Evolutionary conservation across 768 basidiomycete species (phyloP), one percentile per base, ranked within the genome.

Genomic region (Phanerochaete carnosa): DNA sequence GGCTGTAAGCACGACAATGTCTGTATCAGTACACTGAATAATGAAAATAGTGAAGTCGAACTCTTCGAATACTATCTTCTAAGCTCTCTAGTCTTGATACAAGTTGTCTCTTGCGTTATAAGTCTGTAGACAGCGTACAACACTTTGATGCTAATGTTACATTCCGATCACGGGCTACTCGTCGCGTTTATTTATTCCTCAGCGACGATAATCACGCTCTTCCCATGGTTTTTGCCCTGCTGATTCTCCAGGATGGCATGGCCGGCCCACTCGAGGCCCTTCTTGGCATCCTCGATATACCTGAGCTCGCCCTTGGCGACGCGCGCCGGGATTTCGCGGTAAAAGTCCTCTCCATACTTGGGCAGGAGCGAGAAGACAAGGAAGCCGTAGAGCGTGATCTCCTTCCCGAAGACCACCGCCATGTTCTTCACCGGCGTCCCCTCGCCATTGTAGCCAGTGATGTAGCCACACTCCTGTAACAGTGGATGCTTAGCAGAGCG

Each of bases 251-350:
- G 11, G 35, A 79, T 63, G 45, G 73, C 76, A 59, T 76, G 61
- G 2, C 74, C 74, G 3, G 68, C 71, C 32, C 68, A 59, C 58
- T 75, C 69, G 12, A 80, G 65, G 8, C 77, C 73, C 49, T 64
- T 54, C 57, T 63, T 64, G 55, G 69, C 52, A 60, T 76, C 62
- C 67, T 80, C 73, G 61, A 66, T 59, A 62, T 74, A 71, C 66
- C 75, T 72, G 68, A 80, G 68, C 65, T 74, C 57, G 32, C 76
- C 74, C 49, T 61, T 33, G 25, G 73, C 73, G 46, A 76, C 63
- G 16, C 67, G 53, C 13, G 30, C 28, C 6, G 73, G 73, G 45
- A 74, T 60, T 59, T 70, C 71, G 43, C 60, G 16, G 58, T 71
- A 71, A 60, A 76, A 77, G 51, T 64, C 54, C 25, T 60, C 68